Conservation (phyloP, 306 rosid genomes). For the Cucumis cinereus region DNA sequence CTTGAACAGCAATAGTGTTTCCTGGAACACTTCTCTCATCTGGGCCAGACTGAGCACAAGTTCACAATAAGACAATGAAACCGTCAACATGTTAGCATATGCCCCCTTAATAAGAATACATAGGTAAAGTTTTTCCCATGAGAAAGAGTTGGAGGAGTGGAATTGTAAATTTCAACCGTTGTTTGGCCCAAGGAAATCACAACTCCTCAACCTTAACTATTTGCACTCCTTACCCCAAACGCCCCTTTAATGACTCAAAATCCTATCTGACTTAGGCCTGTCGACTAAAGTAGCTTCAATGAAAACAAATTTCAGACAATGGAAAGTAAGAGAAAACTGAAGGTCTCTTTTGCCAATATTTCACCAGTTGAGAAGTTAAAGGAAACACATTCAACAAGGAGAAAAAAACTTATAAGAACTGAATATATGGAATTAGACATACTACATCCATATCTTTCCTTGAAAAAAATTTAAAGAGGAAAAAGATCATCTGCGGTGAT, state of each 20-base stretch:
- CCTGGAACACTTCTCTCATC: conserved; percentile 97
- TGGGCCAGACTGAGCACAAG: conserved; percentile 59
- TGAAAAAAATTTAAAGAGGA: not conserved
- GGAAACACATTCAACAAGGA: not conserved
- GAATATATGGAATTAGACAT: not conserved
- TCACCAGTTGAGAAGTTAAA: not conserved
- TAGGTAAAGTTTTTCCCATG: not conserved
- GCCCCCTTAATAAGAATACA: not conserved
- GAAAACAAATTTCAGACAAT: not conserved
- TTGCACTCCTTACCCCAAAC: too few relatives aligned
- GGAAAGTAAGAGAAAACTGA: not conserved
- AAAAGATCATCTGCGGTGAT: not conserved
- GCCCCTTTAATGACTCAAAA: not conserved
- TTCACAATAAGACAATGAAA: conserved; percentile 4
- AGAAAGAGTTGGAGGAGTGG: too few relatives aligned
- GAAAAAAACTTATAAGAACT: not conserved
- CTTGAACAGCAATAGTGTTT: conserved; percentile 84
- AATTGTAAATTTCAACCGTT: too few relatives aligned
- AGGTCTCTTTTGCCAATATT: not conserved
- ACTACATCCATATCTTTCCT: not conserved
- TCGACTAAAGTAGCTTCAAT: not conserved
- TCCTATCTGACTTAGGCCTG: not conserved
- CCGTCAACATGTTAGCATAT: not conserved
- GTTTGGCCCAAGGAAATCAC: too few relatives aligned
- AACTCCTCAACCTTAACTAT: too few relatives aligned